phyloP scores from a whole-genome alignment of 768 basidiomycete species.

The Lactifluus pinguis region DNA sequence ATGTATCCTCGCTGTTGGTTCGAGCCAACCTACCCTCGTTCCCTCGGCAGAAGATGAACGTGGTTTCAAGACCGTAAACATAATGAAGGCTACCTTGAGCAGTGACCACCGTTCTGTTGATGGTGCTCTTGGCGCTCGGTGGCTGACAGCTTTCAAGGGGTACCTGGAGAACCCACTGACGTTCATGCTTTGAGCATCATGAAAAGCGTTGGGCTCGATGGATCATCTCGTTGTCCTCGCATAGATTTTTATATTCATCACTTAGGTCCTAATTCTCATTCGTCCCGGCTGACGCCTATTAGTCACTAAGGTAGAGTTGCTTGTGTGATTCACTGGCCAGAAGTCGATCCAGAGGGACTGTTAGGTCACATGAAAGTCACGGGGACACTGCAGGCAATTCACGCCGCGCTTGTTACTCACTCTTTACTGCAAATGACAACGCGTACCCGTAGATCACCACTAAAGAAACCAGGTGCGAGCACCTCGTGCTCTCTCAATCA shows the following conservation, averaged over 20 bases:
- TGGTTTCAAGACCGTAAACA: slow-evolving; percentile 86
- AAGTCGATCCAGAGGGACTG: not conserved
- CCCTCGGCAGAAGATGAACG: slow-evolving; percentile 85
- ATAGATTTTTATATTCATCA: slow-evolving; percentile 18
- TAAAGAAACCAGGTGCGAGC: slow-evolving; percentile 14
- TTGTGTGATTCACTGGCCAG: not conserved
- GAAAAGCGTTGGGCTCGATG: slow-evolving; percentile 10
- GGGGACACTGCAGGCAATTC: not conserved
- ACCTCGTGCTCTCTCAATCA: not conserved
- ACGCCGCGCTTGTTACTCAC: no score
- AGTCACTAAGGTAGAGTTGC: not conserved
- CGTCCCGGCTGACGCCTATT: not conserved
- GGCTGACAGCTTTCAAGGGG: slow-evolving; percentile 89
- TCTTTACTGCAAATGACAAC: slow-evolving; percentile 8
- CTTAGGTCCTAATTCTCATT: slow-evolving; percentile 12
- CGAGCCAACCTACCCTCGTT: slow-evolving; percentile 76
- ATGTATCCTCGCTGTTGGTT: slow-evolving; percentile 93
- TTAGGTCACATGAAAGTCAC: not conserved
- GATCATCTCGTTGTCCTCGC: not conserved
- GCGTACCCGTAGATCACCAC: slow-evolving; percentile 12
- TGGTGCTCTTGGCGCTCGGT: slow-evolving; percentile 89
- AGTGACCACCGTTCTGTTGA: slow-evolving; percentile 95
- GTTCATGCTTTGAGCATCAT: slow-evolving; percentile 71
- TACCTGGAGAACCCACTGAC: slow-evolving; percentile 96
- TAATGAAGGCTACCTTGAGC: slow-evolving; percentile 95